Percentiles rank a stretch among this genome's conserved stretches.
Evolutionary conservation across 495 filamentous ascomycete species (phyloP).

Genomic region (Immersiella caudata): DNA sequence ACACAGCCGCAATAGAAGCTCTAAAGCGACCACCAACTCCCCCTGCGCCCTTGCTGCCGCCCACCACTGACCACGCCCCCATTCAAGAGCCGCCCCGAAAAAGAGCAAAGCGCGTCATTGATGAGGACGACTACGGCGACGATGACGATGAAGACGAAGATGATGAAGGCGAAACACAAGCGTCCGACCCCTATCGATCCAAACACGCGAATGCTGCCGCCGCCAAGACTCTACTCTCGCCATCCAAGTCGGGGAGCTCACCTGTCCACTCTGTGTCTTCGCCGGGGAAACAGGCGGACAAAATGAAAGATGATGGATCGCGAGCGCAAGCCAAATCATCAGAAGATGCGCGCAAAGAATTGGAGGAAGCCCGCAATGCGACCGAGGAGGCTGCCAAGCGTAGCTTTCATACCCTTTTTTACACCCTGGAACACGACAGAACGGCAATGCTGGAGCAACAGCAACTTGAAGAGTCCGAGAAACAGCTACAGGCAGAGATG

Average conservation of each 20-base stretch:
- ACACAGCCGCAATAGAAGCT: slow-evolving; percentile 42
- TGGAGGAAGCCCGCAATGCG: slow-evolving; percentile 92
- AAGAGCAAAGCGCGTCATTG: slow-evolving; percentile 58
- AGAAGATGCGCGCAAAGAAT: slow-evolving; percentile 86
- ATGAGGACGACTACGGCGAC: slow-evolving; percentile 81
- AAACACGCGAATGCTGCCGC: slow-evolving; percentile 57
- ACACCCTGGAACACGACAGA: slow-evolving; percentile 91
- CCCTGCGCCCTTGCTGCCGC: slow-evolving; percentile 39
- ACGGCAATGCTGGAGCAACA: slow-evolving; percentile 98
- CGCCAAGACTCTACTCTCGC: slow-evolving; percentile 52
- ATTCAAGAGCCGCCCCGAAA: slow-evolving; percentile 53
- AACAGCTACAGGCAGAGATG: slow-evolving; percentile 93
- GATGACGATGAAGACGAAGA: slow-evolving; percentile 78
- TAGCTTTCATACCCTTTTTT: slow-evolving; percentile 89
- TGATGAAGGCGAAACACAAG: slow-evolving; percentile 54
- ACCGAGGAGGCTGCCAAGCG: slow-evolving; percentile 86
- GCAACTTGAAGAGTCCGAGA: slow-evolving; percentile 92
- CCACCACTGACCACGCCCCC: slow-evolving; percentile 52
- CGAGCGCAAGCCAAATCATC: slow-evolving; percentile 62
- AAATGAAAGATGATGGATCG: slow-evolving; percentile 48
- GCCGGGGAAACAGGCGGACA: slow-evolving; percentile 52
- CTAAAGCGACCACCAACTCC: slow-evolving; percentile 40
- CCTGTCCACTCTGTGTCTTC: slow-evolving; percentile 57
- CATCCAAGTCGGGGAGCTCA: slow-evolving; percentile 61
- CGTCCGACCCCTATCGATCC: slow-evolving; percentile 59